Base-by-base conservation (phyloP, 371 early-diverging fungal genomes). In the Mucor lusitanicus region DNA sequence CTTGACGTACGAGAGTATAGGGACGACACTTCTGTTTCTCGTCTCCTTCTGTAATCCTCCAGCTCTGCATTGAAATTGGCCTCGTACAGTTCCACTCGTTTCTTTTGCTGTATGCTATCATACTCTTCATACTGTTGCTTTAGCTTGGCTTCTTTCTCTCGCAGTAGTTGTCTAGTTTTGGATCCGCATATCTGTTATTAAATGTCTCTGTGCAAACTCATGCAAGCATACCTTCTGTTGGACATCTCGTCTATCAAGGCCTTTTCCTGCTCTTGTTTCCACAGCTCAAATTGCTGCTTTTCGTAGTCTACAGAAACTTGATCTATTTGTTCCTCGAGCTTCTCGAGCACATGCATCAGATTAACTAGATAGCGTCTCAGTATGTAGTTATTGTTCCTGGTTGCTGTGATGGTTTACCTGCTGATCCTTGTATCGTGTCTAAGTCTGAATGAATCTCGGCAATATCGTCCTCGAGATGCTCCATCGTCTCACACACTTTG, bases 21-120 rank as follows among this genome's bases (percentile, higher is more conserved):
- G 3, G 84, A 77, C 9, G 75, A 76, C 3, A 81, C 80, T 35
- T 83, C 67, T 1, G 68, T 76, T 48, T 79, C 78, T 58, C 80
- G 66, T 64, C 73, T 61, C n/a, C 76, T 63, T 33, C 73, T 74
- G 64, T 81, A 83, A 15, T 81, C 78, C 57, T 81, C 80, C 15
- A 83, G 40, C 42, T 83, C 80, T 8, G 84, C 81, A 55, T 81
- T 74, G 59, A 83, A 83, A 5, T 70, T 79, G 0, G 78, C 79
- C 35, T 83, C 78, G 42, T 81, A 81, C 0, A 83, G 53, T 13
- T 79, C 84, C 2, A 78, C 59, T 15, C 74, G 61, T 25, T 79
- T 77, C 27, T 77, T 53, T 1, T 76, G 69, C 33, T 81, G 81
- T 23, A 70, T 58, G 13, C 50, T 40, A 27, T 71, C 66, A 50